Conservation (phyloP, 192 early-diverging fungal genomes). For the Mortierella claussenii region DNA sequence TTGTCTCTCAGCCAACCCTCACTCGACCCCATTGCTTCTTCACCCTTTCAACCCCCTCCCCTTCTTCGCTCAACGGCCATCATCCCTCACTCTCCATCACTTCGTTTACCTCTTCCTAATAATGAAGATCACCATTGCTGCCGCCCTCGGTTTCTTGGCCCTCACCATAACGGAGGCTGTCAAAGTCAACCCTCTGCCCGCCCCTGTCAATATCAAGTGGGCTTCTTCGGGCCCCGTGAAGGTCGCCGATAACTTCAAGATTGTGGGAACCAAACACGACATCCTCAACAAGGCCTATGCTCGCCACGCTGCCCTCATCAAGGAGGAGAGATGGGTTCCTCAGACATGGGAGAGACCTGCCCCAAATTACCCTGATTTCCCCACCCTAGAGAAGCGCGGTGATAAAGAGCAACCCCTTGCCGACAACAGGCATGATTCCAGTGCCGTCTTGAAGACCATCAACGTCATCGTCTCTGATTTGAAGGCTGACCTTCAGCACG, state of each 20-base stretch:
- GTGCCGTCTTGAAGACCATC: slow-evolving; percentile 29
- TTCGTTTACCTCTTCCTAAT: background rate
- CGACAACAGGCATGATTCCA: slow-evolving; percentile 5
- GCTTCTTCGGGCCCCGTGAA: slow-evolving; percentile 51
- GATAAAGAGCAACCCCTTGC: slow-evolving; percentile 17
- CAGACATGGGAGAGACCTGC: slow-evolving; percentile 44
- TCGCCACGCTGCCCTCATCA: slow-evolving; percentile 62
- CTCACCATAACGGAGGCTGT: slow-evolving; percentile 52
- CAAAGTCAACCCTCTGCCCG: slow-evolving; percentile 57
- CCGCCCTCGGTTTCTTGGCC: slow-evolving; percentile 51
- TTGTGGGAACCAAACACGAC: slow-evolving; percentile 38
- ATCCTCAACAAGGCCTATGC: slow-evolving; percentile 59
- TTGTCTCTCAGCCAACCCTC: slow-evolving; percentile 42
- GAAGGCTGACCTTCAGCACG: slow-evolving; percentile 64
- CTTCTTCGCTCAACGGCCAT: background rate
- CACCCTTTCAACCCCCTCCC: slow-evolving; percentile 2
- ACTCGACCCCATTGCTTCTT: slow-evolving; percentile 16
- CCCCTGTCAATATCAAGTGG: slow-evolving; percentile 50
- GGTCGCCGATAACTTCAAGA: slow-evolving; percentile 40
- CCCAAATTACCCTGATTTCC: slow-evolving; percentile 42
- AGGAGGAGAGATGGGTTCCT: slow-evolving; percentile 57
- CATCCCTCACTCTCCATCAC: background rate
- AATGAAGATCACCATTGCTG: slow-evolving; percentile 50
- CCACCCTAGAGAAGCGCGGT: slow-evolving; percentile 26
- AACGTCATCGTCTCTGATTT: slow-evolving; percentile 59